Evolutionary conservation across 495 filamentous ascomycete genomes (phyloP), one percentile per base, ranked within the genome.

Genomic region (Penicillium pulvis): DNA sequence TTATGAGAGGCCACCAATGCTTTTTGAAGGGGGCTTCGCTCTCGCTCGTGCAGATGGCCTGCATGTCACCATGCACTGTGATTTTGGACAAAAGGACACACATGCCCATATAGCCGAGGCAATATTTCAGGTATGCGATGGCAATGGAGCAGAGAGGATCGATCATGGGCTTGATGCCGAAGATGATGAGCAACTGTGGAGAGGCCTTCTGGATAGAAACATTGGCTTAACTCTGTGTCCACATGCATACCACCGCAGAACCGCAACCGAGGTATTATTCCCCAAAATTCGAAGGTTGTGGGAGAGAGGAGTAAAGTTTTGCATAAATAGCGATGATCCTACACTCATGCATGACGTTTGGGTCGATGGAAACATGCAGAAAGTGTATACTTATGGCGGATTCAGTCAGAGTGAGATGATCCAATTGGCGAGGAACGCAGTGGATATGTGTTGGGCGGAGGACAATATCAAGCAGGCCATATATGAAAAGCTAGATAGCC

Each of bases 191-290:
- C 68, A 62, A 43, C 53, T 78, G 36, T 65, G 75, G 55, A 33
- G 41, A n/a, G 69, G 67, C 3, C 57, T 79, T 36, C 35, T 62
- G 8, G 57, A 66, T 14, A 61, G 70, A 24, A 55, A 57, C 3
- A 71, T 79, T 45, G 74, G 75, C 0, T 58, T 79, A 52, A 79
- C 75, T 11, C 58, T 78, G 20, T 79, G 76, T 49, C 76, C 74
- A 10, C 70, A 75, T 65, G 70, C 73, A 1, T 76, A 76, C 51
- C 71, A 78, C 55, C 72, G 73, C 10, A 63, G 74, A 24, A 72
- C 72, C 17, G 66, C 67, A 14, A 72, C 69, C 0, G 73, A 75
- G 14, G 68, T 71, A 12, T 59, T 75, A n/a, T 75, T 75, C 51
- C 61, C 67, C 2, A 75, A 75, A 52, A 74, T 79, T 55, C 60